Conservation (phyloP, 83 land plant genomes). For the Diphasiastrum complanatum region DNA sequence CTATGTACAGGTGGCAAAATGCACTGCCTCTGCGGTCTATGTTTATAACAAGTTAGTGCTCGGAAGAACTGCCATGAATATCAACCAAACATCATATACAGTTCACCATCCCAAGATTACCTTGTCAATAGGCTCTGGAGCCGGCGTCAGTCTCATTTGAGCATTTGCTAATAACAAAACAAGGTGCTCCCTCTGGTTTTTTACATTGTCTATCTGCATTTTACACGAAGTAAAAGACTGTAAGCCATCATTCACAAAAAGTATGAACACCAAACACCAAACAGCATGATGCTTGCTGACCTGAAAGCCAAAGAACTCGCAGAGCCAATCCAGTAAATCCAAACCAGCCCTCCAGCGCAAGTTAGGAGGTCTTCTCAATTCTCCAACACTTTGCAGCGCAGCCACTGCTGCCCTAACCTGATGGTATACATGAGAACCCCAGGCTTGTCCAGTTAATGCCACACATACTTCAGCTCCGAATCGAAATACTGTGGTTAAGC, state of each 20-base stretch:
- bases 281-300: neutral
- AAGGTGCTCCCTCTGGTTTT: conserved; percentile 81
- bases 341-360: conserved; percentile 34
- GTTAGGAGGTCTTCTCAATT: conserved; percentile 52
- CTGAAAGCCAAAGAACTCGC: conserved; percentile 71
- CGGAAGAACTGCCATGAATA: no score
- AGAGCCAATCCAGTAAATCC: conserved; percentile 93
- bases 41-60: no score
- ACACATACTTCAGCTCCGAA: neutral
- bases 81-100: no score
- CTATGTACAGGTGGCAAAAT: no score
- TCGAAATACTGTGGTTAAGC: no score
- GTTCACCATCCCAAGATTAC: no score
- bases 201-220: conserved; percentile 51
- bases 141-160: conserved; percentile 69
- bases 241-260: neutral
- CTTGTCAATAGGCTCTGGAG: conserved; percentile 55
- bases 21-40: no score
- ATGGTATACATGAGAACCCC: neutral
- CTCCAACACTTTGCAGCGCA: conserved; percentile 60
- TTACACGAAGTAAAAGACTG: neutral
- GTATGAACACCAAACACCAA: neutral
- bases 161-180: conserved; percentile 74
- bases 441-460: neutral
- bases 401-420: conserved; percentile 53